phyloP scores from a whole-genome alignment of 352 stramenopile genomes.

The Globisporangium spiculum region DNA sequence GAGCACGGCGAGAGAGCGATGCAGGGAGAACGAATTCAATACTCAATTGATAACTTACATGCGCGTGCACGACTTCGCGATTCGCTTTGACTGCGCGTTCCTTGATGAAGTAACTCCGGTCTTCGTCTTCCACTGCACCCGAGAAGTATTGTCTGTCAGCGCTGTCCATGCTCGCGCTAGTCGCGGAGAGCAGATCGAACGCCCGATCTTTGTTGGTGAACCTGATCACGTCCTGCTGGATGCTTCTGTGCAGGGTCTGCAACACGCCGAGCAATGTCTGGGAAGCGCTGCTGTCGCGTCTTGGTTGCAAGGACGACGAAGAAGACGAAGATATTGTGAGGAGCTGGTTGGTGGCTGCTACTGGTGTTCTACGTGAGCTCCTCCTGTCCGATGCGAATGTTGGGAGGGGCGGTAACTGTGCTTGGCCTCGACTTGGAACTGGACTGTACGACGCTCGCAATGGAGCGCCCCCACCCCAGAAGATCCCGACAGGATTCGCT shows the following conservation, averaged over 20 bases:
- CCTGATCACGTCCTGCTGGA: slow-evolving; percentile 29
- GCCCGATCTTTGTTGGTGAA: slow-evolving; percentile 33
- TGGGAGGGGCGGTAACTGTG: slow-evolving; percentile 6
- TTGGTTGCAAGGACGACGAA: not conserved
- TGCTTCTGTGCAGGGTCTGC: slow-evolving; percentile 43
- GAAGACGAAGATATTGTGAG: not conserved
- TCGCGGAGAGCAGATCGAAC: slow-evolving; percentile 23
- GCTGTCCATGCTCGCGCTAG: not conserved
- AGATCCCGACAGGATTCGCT: slow-evolving; percentile 24
- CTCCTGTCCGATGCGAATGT: not conserved
- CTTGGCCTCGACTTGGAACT: not conserved
- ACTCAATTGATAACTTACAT: slow-evolving; percentile 18
- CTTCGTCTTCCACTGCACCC: slow-evolving; percentile 27
- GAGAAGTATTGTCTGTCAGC: slow-evolving; percentile 22
- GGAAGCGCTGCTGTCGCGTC: slow-evolving; percentile 13
- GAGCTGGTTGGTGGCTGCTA: not conserved
- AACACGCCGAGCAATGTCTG: slow-evolving; percentile 43
- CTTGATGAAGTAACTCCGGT: slow-evolving; percentile 33
- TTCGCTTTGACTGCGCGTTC: slow-evolving; percentile 24
- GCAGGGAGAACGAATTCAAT: slow-evolving; percentile 5
- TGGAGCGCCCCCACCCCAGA: slow-evolving; percentile 23
- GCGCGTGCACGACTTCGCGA: slow-evolving; percentile 23
- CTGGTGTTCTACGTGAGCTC: not conserved
- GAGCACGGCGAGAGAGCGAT: not conserved
- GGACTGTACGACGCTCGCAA: not conserved